Conservation (phyloP, 768 basidiomycete genomes). For the Boletus bicolor region DNA sequence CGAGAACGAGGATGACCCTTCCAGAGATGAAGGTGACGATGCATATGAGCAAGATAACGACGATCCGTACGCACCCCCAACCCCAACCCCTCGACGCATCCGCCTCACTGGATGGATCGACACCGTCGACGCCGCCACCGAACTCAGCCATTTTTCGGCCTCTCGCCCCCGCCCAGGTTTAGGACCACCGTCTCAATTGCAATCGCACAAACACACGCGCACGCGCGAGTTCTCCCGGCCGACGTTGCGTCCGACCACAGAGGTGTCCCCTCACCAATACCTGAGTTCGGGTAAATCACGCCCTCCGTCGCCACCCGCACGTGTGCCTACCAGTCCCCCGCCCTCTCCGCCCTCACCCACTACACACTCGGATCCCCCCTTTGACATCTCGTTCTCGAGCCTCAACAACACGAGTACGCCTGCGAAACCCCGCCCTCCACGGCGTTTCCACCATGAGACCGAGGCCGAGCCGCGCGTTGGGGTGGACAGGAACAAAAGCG, state of each 20-base stretch:
- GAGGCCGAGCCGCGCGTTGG: not conserved
- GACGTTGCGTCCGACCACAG: not conserved
- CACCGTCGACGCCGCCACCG: conserved; percentile 48
- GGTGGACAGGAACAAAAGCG: not conserved
- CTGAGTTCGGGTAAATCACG: not conserved
- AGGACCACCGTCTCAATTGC: not conserved
- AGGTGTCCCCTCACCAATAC: not conserved
- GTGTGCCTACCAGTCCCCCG: not conserved
- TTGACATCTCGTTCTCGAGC: conserved; percentile 26
- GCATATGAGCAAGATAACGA: conserved; percentile 10
- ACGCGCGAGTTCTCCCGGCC: not conserved
- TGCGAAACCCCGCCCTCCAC: conserved; percentile 19
- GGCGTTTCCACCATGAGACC: not conserved
- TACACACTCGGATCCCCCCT: conserved; percentile 13
- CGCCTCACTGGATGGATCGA: conserved; percentile 55
- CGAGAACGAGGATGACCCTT: not conserved
- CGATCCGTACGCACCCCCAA: conserved; percentile 18
- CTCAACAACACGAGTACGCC: conserved; percentile 29
- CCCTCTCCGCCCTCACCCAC: conserved; percentile 8
- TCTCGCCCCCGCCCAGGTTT: conserved; percentile 16
- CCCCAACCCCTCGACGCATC: conserved; percentile 31
- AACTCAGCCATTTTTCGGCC: conserved; percentile 49
- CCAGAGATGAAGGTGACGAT: not conserved
- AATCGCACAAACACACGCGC: not conserved
- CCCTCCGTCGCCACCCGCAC: not conserved